phyloP scores from a whole-genome alignment of 2,329 filamentous ascomycete species.

The Neofusicoccum ribis region DNA sequence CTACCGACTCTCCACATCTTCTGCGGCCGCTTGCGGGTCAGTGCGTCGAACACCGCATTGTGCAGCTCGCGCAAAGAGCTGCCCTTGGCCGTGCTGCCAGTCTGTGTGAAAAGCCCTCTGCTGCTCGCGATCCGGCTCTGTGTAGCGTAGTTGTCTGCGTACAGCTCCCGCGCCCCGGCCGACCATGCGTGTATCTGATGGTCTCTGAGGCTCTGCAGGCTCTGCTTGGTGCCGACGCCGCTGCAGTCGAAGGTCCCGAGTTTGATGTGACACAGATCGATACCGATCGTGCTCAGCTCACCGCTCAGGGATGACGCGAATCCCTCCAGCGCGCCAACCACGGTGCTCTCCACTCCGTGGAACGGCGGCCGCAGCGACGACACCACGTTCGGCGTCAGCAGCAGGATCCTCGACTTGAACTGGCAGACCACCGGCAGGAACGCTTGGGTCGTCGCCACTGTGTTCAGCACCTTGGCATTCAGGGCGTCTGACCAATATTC shows the following conservation, averaged over 20 bases:
- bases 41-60: slow-evolving; percentile 85
- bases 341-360: slow-evolving; percentile 80
- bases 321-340: slow-evolving; percentile 82
- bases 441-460: slow-evolving; percentile 83
- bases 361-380: slow-evolving; percentile 77
- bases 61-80: slow-evolving; percentile 78
- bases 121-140: slow-evolving; percentile 42
- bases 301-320: slow-evolving; percentile 79
- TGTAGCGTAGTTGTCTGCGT: slow-evolving; percentile 40
- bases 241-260: slow-evolving; percentile 88
- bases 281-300: slow-evolving; percentile 73
- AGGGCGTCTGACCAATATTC: slow-evolving; percentile 86
- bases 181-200: slow-evolving; percentile 42
- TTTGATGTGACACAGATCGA: slow-evolving; percentile 83
- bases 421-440: slow-evolving; percentile 64
- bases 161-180: slow-evolving; percentile 34
- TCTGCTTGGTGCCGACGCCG: slow-evolving; percentile 53
- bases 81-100: slow-evolving; percentile 53
- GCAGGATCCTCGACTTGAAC: slow-evolving; percentile 66
- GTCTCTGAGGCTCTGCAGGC: slow-evolving; percentile 34
- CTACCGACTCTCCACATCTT: slow-evolving; percentile 77
- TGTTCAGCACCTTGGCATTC: slow-evolving; percentile 87
- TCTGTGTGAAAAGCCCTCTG: slow-evolving; percentile 55
- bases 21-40: slow-evolving; percentile 63
- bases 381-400: slow-evolving; percentile 79